Evolutionary conservation across 1,139 yeast species (phyloP), one percentile per base, ranked within the genome.

Genomic region (Protomyces gravidus): DNA sequence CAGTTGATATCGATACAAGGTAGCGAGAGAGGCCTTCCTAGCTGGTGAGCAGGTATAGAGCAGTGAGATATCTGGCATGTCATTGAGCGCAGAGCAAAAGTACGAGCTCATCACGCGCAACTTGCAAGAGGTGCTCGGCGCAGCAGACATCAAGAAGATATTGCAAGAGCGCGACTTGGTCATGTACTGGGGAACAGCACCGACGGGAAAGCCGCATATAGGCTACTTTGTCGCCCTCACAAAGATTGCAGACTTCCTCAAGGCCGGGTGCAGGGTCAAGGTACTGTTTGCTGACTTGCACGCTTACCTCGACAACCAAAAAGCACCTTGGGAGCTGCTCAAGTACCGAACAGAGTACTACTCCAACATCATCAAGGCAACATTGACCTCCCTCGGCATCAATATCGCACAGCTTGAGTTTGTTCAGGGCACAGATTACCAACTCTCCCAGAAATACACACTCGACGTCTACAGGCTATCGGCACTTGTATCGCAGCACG

Each of bases 161-260:
- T 78, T 92, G 65, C 95, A 85, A 70, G 81, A 89, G 68, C 81
- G 95, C 66, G 90, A 96, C 4, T 71, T 90, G 67, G 86, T 82
- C 70, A 75, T 94, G 69, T 94, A 94, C 82, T 94, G 97, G 98
- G 69, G 69, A 65, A 84, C 90, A 25, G 90, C 92, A 6, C 95
- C 96, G 61, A 94, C 99, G 5, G 99, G 99, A 53, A 87, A 83
- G 73, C 97, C 97, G 50, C 99, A 94, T 75, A 90, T 97, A 77
- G 99, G 63, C 23, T 94, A 94, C 80, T 89, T 92, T 72, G 98
- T 92, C 46, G 94, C 97, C 59, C 89, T 94, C 97, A 85, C 94
- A 64, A 92, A 94, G 74, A 75, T 94, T 68, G 98, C 98, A 3
- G 94, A 94, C 71, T 89, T 92, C 72, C 79, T 94, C 72, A 85